phyloP scores from a whole-genome alignment of 1,139 yeast species.

The Yamadazyma epiphylla region DNA sequence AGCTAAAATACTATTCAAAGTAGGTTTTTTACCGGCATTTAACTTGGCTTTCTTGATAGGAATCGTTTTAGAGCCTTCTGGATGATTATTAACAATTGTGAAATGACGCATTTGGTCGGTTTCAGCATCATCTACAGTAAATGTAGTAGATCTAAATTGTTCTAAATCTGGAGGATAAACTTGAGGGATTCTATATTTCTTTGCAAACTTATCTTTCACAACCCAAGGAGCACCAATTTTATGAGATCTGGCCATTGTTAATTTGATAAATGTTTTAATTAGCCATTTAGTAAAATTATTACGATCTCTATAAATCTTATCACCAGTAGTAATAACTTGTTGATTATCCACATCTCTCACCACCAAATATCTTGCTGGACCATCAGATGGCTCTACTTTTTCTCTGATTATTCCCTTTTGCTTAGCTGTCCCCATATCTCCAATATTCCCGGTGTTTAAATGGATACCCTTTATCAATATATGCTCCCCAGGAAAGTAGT shows the following conservation, averaged over 20 bases:
- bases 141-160: slow-evolving; percentile 38
- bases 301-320: slow-evolving; percentile 76
- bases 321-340: slow-evolving; percentile 70
- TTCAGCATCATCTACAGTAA: slow-evolving; percentile 33
- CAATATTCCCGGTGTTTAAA: slow-evolving; percentile 7
- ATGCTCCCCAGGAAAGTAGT: slow-evolving; percentile 88
- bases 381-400: slow-evolving; percentile 47
- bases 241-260: slow-evolving; percentile 76
- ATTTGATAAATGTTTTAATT: slow-evolving; percentile 82
- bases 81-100: slow-evolving; percentile 1
- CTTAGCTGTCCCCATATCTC: slow-evolving; percentile 16
- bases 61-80: not conserved
- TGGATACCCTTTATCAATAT: slow-evolving; percentile 56
- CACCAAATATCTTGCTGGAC: slow-evolving; percentile 60
- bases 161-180: slow-evolving; percentile 54
- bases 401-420: slow-evolving; percentile 41
- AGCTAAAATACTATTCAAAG: slow-evolving; percentile 6
- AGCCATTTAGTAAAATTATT: slow-evolving; percentile 86
- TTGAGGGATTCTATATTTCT: slow-evolving; percentile 54
- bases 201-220: slow-evolving; percentile 74
- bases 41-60: slow-evolving; percentile 3
- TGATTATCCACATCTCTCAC: slow-evolving; percentile 44
- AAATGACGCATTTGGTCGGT: slow-evolving; percentile 13
- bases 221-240: slow-evolving; percentile 97
- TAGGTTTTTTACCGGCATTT: slow-evolving; percentile 4